Percentiles rank a stretch among this genome's conserved stretches.
phyloP scores from a whole-genome alignment of 1,284 basidiomycete genomes.

The Pascua sp. region DNA sequence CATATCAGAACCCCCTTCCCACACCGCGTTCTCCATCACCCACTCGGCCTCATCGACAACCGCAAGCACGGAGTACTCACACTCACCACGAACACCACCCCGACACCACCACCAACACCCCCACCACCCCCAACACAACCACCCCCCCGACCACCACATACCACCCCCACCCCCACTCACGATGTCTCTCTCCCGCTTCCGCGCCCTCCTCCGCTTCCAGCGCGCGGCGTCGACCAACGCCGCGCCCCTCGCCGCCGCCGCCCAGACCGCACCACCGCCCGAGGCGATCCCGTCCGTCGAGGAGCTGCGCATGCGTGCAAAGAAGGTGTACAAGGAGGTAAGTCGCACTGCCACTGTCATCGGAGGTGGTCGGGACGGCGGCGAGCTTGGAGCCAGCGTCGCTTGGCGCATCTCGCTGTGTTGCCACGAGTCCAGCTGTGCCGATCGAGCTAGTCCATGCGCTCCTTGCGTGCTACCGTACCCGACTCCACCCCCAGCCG shows the following conservation, averaged over 20 bases:
- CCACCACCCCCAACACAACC: background rate
- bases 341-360: conserved; percentile 3
- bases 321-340: conserved; percentile 50
- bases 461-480: background rate
- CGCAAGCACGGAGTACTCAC: too few species aligned
- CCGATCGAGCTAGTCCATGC: background rate
- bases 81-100: background rate
- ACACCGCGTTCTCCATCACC: background rate
- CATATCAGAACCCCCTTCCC: background rate
- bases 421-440: too few species aligned
- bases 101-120: background rate
- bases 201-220: conserved; percentile 3
- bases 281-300: conserved; percentile 10
- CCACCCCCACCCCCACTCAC: background rate
- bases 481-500: background rate
- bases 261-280: background rate
- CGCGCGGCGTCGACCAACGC: conserved; percentile 11
- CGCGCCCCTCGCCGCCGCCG: conserved; percentile 3
- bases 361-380: too few species aligned
- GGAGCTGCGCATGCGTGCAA: conserved; percentile 36
- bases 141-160: background rate
- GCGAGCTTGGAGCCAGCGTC: background rate
- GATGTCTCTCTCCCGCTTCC: conserved; percentile 9
- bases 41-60: background rate
- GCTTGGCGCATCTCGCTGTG: too few species aligned